phyloP scores from a whole-genome alignment of 139 green algal genomes.

The Chlorella sp. region DNA sequence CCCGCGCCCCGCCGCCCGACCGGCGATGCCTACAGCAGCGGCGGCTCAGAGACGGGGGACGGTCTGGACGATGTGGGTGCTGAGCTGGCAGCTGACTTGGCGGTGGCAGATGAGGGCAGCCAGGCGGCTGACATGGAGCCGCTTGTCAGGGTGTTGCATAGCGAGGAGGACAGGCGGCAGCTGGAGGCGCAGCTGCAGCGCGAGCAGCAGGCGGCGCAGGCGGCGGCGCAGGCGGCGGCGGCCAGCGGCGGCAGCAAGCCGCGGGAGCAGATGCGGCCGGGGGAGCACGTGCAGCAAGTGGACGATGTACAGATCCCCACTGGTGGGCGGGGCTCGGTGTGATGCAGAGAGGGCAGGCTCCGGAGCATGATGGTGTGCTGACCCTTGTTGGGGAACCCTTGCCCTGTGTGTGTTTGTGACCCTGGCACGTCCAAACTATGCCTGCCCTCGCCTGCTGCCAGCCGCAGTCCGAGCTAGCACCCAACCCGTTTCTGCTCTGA shows the following conservation, averaged over 20 bases:
- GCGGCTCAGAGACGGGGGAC: not conserved
- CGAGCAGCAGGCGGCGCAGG: not conserved
- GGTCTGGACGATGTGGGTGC: not conserved
- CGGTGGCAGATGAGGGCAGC: not conserved
- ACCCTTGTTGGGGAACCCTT: not conserved
- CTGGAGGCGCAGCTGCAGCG: constrained; percentile 23
- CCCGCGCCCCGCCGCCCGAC: constrained; percentile 7
- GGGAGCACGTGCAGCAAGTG: not conserved
- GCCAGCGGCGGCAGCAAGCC: too few relatives aligned
- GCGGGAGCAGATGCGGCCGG: not conserved
- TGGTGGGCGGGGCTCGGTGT: not conserved
- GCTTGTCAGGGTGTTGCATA: constrained; percentile 15
- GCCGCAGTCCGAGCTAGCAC: too few relatives aligned
- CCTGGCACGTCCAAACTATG: not conserved
- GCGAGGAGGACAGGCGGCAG: constrained; percentile 17
- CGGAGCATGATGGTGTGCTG: too few relatives aligned
- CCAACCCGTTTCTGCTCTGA: too few relatives aligned
- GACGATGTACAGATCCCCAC: not conserved
- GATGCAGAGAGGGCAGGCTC: too few relatives aligned
- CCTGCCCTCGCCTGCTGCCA: not conserved
- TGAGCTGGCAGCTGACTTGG: constrained; percentile 27
- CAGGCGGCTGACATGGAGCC: constrained; percentile 5
- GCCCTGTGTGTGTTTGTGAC: not conserved
- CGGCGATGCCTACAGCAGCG: constrained; percentile 2
- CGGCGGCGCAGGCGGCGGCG: not conserved